Conservation (phyloP, 331 rosid species). For the Telfairia occidentalis region DNA sequence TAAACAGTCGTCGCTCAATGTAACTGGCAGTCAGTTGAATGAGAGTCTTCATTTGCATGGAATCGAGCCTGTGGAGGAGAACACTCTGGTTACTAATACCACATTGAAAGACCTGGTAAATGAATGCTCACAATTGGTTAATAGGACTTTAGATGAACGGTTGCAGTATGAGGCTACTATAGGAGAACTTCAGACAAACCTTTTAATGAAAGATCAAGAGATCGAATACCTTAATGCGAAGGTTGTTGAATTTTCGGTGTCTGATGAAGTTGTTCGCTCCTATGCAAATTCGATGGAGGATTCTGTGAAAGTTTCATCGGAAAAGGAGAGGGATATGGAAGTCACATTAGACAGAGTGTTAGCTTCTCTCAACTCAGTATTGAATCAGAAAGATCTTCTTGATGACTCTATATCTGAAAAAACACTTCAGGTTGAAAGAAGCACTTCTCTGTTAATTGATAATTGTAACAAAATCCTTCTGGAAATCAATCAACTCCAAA, state of each 20-base stretch:
- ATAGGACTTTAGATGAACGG: slow-evolving; percentile 34
- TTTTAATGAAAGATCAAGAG: slow-evolving; percentile 49
- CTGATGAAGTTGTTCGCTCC: slow-evolving; percentile 21
- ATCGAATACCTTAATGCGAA: slow-evolving; percentile 54
- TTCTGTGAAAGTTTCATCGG: slow-evolving; percentile 25
- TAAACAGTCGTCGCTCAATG: slow-evolving; percentile 13
- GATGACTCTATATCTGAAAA: slow-evolving; percentile 47
- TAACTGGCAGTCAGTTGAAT: slow-evolving; percentile 11
- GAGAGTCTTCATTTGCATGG: slow-evolving; percentile 12
- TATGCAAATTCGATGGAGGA: slow-evolving; percentile 21
- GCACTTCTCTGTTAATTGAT: slow-evolving; percentile 38
- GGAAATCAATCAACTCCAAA: slow-evolving; percentile 53
- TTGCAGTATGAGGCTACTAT: slow-evolving; percentile 25
- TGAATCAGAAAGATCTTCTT: slow-evolving; percentile 34
- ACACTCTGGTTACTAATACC: slow-evolving; percentile 15
- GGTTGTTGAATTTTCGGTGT: slow-evolving; percentile 31
- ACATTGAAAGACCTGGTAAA: slow-evolving; percentile 31
- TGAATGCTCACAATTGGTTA: slow-evolving; percentile 47
- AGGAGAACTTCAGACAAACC: slow-evolving; percentile 30
- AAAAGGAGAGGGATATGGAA: slow-evolving; percentile 32
- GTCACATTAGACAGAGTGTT: slow-evolving; percentile 35
- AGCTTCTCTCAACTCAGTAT: slow-evolving; percentile 39
- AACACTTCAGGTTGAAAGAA: slow-evolving; percentile 39
- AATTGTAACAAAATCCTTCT: slow-evolving; percentile 43
- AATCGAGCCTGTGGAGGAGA: slow-evolving; percentile 19